Base-by-base conservation (phyloP, 192 early-diverging fungal species). In the Umbelopsis sp. region DNA sequence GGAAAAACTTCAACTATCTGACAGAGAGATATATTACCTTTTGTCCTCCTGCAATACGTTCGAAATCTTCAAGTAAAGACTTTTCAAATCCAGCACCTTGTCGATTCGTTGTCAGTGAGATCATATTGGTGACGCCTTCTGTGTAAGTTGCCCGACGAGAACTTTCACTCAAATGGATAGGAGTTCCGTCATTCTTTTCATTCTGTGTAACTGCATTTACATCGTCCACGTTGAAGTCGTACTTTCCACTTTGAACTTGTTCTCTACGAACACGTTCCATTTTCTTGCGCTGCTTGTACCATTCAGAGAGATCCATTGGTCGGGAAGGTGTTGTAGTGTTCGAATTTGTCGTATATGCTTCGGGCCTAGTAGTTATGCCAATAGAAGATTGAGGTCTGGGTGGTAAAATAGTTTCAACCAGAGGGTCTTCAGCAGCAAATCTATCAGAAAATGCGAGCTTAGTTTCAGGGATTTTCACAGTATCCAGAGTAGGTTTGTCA, bases 81-180 rank as follows among this genome's bases (percentile, higher is more conserved):
- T 80, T 25, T 80, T 86, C 72, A 38, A 69, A 66, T 29, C 44
- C 56, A 49, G 69, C 53, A 2, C 38, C n/a, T n/a, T 44, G 66
- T 14, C 66, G 66, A 22, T 5, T 32, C 24, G 50, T 62, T 0
- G 26, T 62, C 12, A 62, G 20, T 20, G 56, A 5, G 17, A 62
- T 56, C 8, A 56, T 62, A 31, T 62, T 34, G 16, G 16, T 62
- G 26, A 62, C 26, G 12, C 56, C 56, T 17, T 62, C 56, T 0
- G 56, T 62, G 31, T 62, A 62, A 29, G 56, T 62, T 34, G 56
- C 56, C 26, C 56, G 10, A 34, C 56, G 56, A 11, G 26, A 34
- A 14, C 26, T 34, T 62, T 62, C 56, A 26, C 20, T 4, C 56
- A 62, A 62, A 14, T 34, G 26, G 16, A 32, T 17, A 4, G 56